Evolutionary conservation across 441 rosid genomes (phyloP), one percentile per base, ranked within the genome.

Genomic region (Erodium moschatum): DNA sequence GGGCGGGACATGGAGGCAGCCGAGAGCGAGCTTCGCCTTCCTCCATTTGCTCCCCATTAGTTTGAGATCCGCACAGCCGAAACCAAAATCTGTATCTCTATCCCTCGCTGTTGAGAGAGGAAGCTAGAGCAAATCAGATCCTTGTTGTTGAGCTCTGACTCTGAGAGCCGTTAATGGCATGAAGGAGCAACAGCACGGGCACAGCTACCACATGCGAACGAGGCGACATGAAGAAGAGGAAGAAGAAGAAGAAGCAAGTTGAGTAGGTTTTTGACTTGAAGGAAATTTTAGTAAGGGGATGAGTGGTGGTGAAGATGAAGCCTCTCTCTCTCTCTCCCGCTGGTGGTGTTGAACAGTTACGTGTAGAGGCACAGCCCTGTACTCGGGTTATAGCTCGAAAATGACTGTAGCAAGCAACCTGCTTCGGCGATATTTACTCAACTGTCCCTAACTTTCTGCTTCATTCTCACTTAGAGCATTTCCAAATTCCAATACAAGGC

Each of bases 1-100:
- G 15, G 46, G 29, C 19, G 76, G 76, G 33, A 65, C 67, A 64
- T 69, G 65, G 54, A 74, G 74, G 62, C 74, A 48, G 40, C 76
- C 70, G 10, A 74, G 69, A 33, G 73, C 73, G 18, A 69, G 56
- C 76, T 74, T 74, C 33, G 60, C 67, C 46, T 74, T 74, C 70
- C 65, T 66, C 77, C 74, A 74, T 24, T 66, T 74, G 63, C 74
- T 70, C 9, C 65, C 52, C 73, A 74, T 74, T 46, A 13, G 54
- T 11, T 48, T 48, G 5, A 48, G 54, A 48, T 48, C 16, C 11
- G 9, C 54, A 48, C 54, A 12, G 54, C 54, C 54, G 12, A 48
- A 48, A 46, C 4, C 52, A 46, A 12, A 46, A 4, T 1, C 48
- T 4, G 48, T 4, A 10, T 4, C 48, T n/a, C n/a, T n/a, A n/a